Evolutionary conservation across 192 early-diverging fungal genomes (phyloP).

Genomic region (Haplosporangium gracile): DNA sequence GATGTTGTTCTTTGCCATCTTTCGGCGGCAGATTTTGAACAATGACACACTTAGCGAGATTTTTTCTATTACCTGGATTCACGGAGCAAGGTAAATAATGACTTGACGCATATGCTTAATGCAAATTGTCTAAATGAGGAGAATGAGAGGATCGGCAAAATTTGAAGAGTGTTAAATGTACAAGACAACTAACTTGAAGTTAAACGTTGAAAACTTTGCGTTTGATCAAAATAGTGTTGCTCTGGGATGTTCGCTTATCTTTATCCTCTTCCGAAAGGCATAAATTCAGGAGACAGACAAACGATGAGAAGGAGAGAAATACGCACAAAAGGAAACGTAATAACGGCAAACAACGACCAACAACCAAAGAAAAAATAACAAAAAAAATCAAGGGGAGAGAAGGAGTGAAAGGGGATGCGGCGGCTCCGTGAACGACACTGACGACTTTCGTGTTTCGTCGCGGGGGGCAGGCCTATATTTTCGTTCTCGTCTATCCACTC

Average conservation of each 20-base stretch:
- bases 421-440: not conserved
- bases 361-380: not conserved
- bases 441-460: not conserved
- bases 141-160: not conserved
- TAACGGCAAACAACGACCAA: not conserved
- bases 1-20: slow-evolving; percentile 56
- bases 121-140: not conserved
- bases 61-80: slow-evolving; percentile 48
- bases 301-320: not conserved
- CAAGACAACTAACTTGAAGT: not conserved
- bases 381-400: slow-evolving; percentile 5
- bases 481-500: not conserved
- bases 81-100: slow-evolving; percentile 43
- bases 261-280: slow-evolving; percentile 53
- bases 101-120: not conserved
- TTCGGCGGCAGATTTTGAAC: slow-evolving; percentile 38
- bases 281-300: not conserved
- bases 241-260: slow-evolving; percentile 49
- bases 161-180: not conserved
- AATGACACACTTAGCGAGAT: slow-evolving; percentile 41
- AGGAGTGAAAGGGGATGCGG: not conserved
- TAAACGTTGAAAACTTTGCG: not conserved
- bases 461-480: not conserved
- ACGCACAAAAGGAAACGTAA: not conserved
- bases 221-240: slow-evolving; percentile 34